Percentiles rank a stretch among this genome's conserved stretches.
Evolutionary conservation across 2,329 filamentous ascomycete genomes (phyloP).

Genomic region (Calycina marina): DNA sequence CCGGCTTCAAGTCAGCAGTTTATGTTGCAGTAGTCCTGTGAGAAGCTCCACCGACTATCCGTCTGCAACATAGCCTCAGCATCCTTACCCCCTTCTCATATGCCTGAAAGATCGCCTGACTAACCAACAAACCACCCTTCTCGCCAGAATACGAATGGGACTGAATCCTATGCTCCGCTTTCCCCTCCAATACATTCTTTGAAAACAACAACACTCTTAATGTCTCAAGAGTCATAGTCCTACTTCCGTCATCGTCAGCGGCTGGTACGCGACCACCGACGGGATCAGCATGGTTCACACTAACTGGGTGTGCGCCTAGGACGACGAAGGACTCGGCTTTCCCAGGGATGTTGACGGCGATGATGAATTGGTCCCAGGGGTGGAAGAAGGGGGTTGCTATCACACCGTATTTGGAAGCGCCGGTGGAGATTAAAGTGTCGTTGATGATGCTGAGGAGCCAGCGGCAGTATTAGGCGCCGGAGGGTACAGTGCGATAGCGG

Average conservation of each 20-base stretch:
- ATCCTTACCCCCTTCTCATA: constrained; percentile 57
- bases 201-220: constrained; percentile 58
- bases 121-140: constrained; percentile 72
- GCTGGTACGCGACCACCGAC: constrained; percentile 39
- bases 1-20: no score
- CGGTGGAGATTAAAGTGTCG: constrained; percentile 52
- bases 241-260: constrained; percentile 83
- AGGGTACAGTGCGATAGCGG: constrained; percentile 62
- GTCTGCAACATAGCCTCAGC: constrained; percentile 91
- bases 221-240: constrained; percentile 81
- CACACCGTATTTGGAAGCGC: constrained; percentile 49
- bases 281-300: constrained; percentile 50
- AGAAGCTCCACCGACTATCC: no score
- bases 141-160: constrained; percentile 95
- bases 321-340: constrained; percentile 69
- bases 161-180: constrained; percentile 72
- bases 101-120: constrained; percentile 68
- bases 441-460: constrained; percentile 70
- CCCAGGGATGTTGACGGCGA: constrained; percentile 80
- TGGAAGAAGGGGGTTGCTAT: constrained; percentile 61
- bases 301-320: constrained; percentile 82
- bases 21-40: no score
- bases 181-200: constrained; percentile 51
- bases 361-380: constrained; percentile 71
- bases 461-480: constrained; percentile 65